Base-by-base conservation (phyloP, 2,329 filamentous ascomycete genomes). In the Purpureocillium lavendulum region DNA sequence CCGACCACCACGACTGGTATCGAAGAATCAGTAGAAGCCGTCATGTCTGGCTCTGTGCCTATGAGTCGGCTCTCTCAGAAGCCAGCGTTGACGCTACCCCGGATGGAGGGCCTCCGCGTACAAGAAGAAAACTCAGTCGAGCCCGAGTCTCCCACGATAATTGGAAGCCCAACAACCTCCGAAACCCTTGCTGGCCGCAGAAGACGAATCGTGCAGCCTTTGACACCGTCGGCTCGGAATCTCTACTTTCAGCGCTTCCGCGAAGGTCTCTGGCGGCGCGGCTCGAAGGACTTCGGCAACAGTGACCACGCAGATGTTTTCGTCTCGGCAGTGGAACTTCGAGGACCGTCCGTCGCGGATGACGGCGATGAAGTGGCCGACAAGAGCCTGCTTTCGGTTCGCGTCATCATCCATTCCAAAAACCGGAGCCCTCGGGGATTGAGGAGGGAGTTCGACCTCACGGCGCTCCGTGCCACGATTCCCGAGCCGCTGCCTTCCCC, bases 361-460 rank as follows among this genome's bases (percentile, higher is more conserved):
- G 12, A 4, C 24, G 24, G 13, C 24, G 29, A 30, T 13, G 29
- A 11, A 7, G 33, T 15, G 30, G n/a, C 13, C 12, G 9, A 8
- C 15, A 8, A 13, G 16, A 4, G 10, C 14, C 7, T 43, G 45
- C 37, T 57, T 29, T 51, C 47, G n/a, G 49, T 55, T 4, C 49
- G 51, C 7, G 54, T 54, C 7, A 46, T 56, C 12, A 47, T 61
- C 24, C 56, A 51, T 24, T 58, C 58, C 5, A 45, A 48, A 18
- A 61, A 65, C 2, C 58, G 64, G 14, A 62, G 64, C 35, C 60
- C 71, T 1, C 67, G 75, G 45, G 47, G 69, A 1, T 59, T 80
- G 14, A 62, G 67, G 45, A 64, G 72, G 24, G 65, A 62, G 14
- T 73, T 79, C 43, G 62, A 76, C 43, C 54, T 76, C 12, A 59